Evolutionary conservation across 2,329 filamentous ascomycete genomes (phyloP), one percentile per base, ranked within the genome.

Genomic region (Mollisiaceae sp.): DNA sequence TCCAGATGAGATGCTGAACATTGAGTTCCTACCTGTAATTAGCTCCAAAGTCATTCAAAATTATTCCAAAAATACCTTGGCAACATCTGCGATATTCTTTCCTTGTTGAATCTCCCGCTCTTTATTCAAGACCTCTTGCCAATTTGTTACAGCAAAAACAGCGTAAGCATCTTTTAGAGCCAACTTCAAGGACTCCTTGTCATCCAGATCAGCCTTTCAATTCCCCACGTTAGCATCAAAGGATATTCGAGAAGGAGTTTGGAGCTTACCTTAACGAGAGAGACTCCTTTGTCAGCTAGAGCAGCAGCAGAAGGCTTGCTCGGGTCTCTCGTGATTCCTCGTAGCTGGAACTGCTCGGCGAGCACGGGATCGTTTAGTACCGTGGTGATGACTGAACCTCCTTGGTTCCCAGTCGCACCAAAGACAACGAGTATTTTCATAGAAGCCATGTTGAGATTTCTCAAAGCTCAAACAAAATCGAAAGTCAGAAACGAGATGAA

Each of bases 381-480:
- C 59, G 77, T 72, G 3, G 75, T 69, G 66, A 84, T 75, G 24
- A 85, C 80, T 24, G 81, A 83, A 35, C 80, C 79, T 52, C 82
- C 83, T 70, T 85, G 82, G 68, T 80, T 82, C 32, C 79, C 82
- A 8, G 81, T 83, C 24, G 79, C 80, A 20, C 82, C 81, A 54
- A 82, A 71, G n/a, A 83, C 79, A n/a, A 77, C 77, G 50, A 82
- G 73, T 57, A 82, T 69, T 59, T 80, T 77, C 38, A 62, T 65
- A 20, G 63, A 60, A 18, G 63, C 54, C 66, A 68, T 67, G 11
- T 54, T 18, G 24, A 54, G 27, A 27, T 32, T 32, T 6, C 6
- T 32, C 3, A 3, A 32, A 6, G 3, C 27, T 32, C 27, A 32
- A 32, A 32, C 6, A 32, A 32, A 32, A 32, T 32, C 27, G 27